Evolutionary conservation across 192 early-diverging fungal genomes (phyloP), one percentile per base, ranked within the genome.

Genomic region (Jimgerdemannia flammicorona): DNA sequence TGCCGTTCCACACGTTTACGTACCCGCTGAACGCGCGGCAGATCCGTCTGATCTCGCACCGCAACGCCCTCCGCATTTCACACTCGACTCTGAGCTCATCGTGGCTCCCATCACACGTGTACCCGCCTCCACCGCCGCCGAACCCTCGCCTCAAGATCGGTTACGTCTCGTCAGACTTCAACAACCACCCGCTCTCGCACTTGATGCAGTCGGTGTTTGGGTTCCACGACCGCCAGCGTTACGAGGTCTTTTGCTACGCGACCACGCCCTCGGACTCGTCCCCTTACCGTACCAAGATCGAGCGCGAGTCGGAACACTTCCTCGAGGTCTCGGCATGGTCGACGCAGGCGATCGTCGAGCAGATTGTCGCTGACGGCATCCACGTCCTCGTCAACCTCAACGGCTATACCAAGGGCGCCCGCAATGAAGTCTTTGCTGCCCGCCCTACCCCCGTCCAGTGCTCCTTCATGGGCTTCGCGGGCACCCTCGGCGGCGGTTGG

Each of bases 171-270:
- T 96, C 94, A 4, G 96, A 98, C 77, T 96, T 98, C 70, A 95
- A 92, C 84, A 95, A 97, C 80, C 96, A 98, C 76, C 96, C 96
- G 8, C 79, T 97, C 43, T 88, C 95, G 42, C 95, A 97, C 78
- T 83, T 98, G 77, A 96, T 96, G 95, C 94, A 96, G 85, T 95
- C 93, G 6, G 95, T 97, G 17, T 98, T 97, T 89, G 94, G 93
- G 14, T 86, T 98, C 86, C 96, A 98, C 81, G 90, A 96, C 79
- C 88, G 89, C 64, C 72, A 64, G 19, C 85, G 83, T 3, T 95
- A 93, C 78, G 84, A 88, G 54, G 87, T 97, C 14, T 91, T 82
- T 73, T 95, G 95, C 80, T 98, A 98, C 73, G 90, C 95, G 1
- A 93, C 95, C 4, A 93, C 94, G 7, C 85, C 92, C 9, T 77